Evolutionary conservation across 2,329 filamentous ascomycete genomes (phyloP), one percentile per base, ranked within the genome.

Genomic region (Sporothrix phasma): DNA sequence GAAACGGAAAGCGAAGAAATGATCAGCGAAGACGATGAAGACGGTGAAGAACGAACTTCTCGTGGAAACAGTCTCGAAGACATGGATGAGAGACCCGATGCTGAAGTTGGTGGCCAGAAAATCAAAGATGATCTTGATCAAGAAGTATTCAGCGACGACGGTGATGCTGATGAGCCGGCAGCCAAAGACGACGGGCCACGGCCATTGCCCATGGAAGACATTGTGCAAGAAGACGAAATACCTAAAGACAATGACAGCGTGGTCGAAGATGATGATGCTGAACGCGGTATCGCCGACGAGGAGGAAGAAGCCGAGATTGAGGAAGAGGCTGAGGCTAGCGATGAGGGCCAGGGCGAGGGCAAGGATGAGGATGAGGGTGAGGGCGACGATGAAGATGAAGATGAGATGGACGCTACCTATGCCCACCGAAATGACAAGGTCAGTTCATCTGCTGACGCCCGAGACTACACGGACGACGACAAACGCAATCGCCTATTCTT

Each of bases 401-500:
- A 65, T 2, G 53, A 58, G 31, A 39, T 39, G 2, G 43, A 62
- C 19, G 65, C 56, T 15, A 13, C 15, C 34, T 13, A 11, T 15
- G 34, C 15, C 34, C 34, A 11, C 10, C 29, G 41, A 24, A 64
- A 68, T 6, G 66, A 64, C 26, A 22, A 5, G 15, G 4, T 15
- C 3, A 1, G 13, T 13, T 22, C 59, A 13, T 15, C 45, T 5
- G 1, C 59, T 17, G 62, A 65, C 10, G 15, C 49, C 5, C 39
- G 37, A 2, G 17, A 26, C 11, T 39, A 34, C n/a, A 41, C 19
- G 66, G 76, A 78, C 26, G 72, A 72, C 17, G 71, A 78, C 49
- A 77, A 75, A 68, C 76, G 77, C 15, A 74, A 73, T 8, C 70
- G 75, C 34, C 70, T 72, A 62, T 76, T 85, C 13, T 73, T 88